Conservation (phyloP, 768 basidiomycete genomes). For the Suillus luteus region DNA sequence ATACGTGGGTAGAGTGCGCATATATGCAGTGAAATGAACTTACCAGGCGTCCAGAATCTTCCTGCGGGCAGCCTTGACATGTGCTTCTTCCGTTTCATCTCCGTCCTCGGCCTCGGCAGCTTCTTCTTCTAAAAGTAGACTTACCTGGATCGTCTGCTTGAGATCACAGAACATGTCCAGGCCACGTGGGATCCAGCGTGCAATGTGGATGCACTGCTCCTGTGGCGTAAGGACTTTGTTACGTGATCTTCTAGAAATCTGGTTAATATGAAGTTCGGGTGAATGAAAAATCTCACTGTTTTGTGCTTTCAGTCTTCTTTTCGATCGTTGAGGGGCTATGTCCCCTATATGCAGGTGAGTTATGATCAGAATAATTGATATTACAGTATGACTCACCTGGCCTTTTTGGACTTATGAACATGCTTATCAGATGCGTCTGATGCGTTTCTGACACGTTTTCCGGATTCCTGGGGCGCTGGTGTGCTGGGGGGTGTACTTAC, state of each 20-base stretch:
- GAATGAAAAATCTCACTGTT: background rate
- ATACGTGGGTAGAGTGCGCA: background rate
- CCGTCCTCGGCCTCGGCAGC: background rate
- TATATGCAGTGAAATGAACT: slow-evolving; percentile 2
- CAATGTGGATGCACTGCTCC: slow-evolving; percentile 12
- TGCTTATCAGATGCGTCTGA: background rate
- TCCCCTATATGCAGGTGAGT: background rate
- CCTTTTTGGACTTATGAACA: background rate
- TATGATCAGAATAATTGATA: background rate
- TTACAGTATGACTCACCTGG: background rate
- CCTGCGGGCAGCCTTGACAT: background rate
- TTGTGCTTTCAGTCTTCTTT: background rate
- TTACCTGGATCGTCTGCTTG: slow-evolving; percentile 5
- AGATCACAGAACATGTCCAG: slow-evolving; percentile 15
- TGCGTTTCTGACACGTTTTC: too few relatives aligned
- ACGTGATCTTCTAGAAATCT: background rate
- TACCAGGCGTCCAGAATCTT: slow-evolving; percentile 7
- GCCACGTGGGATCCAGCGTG: slow-evolving; percentile 10
- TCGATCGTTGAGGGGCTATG: background rate
- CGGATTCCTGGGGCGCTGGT: background rate
- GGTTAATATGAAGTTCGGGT: background rate
- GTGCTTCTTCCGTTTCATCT: slow-evolving; percentile 1
- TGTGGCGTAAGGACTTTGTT: background rate
- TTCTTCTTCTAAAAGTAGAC: slow-evolving; percentile 12
- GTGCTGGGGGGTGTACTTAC: background rate